Evolutionary conservation across 805 yeast genomes (phyloP).

Genomic region (Yarrowia sp.): DNA sequence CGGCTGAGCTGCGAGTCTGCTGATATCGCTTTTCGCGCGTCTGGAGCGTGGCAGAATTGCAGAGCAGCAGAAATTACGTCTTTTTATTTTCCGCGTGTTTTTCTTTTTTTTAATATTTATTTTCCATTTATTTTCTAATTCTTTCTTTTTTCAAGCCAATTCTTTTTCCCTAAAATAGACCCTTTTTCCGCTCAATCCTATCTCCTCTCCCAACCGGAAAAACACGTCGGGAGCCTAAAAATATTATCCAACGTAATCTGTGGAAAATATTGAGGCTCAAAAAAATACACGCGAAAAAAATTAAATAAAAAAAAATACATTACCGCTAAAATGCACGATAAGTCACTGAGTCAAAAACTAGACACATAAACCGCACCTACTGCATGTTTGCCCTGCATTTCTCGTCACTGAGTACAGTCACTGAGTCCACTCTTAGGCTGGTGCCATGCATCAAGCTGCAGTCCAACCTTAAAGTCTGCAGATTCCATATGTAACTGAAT

Average conservation of each 20-base stretch:
- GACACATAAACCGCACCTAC: no score
- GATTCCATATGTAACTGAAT: conserved; percentile 1
- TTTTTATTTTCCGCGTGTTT: no score
- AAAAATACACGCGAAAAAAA: no score
- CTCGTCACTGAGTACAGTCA: conserved; percentile 1
- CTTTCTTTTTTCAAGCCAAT: not conserved
- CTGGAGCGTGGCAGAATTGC: no score
- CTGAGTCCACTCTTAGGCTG: not conserved
- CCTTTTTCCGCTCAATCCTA: not conserved
- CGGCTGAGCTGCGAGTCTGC: not conserved
- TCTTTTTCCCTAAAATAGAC: no score
- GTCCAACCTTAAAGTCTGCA: not conserved
- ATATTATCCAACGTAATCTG: not conserved
- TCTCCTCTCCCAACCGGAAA: conserved; percentile 9
- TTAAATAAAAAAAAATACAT: not conserved
- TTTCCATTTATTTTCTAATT: no score
- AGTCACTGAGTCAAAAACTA: not conserved
- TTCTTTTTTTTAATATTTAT: no score
- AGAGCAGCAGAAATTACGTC: no score
- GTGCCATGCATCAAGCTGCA: not conserved
- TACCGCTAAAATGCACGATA: not conserved
- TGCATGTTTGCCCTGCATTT: not conserved
- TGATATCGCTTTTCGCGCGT: no score
- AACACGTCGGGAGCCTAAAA: not conserved
- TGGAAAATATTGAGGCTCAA: no score